Evolutionary conservation across 176 grass and related monocot species (phyloP).

Genomic region (Ensete glaucum): DNA sequence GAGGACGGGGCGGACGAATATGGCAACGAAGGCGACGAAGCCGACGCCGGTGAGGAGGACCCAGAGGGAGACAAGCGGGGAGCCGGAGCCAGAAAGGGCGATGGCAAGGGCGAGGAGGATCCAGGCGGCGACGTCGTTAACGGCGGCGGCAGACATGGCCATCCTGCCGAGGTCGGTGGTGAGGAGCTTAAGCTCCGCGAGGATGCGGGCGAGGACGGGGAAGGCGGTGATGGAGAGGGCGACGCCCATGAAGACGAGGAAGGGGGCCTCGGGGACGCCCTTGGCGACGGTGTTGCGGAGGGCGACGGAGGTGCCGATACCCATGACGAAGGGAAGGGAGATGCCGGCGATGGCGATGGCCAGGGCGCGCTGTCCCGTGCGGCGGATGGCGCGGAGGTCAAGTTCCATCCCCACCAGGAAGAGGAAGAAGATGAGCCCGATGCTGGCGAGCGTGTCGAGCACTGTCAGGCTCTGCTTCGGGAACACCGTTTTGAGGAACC

Average conservation of each 20-base stretch:
- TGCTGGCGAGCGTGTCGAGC: constrained; percentile 10
- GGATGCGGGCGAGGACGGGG: constrained; percentile 15
- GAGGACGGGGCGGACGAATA: not conserved
- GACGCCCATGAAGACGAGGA: constrained; percentile 18
- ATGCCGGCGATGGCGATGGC: constrained; percentile 8
- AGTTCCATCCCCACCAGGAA: constrained; percentile 11
- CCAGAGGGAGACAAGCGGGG: constrained; percentile 1
- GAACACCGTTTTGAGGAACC: constrained; percentile 11
- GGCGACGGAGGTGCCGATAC: constrained; percentile 4
- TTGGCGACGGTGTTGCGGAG: not conserved
- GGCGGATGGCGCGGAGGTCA: constrained; percentile 5
- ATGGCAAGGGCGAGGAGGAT: constrained; percentile 13
- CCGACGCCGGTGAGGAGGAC: not conserved
- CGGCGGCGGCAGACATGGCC: constrained; percentile 13
- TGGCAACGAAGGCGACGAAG: not conserved
- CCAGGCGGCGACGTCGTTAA: constrained; percentile 5
- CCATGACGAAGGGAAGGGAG: constrained; percentile 3
- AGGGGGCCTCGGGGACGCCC: not conserved
- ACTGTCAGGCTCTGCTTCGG: constrained; percentile 9
- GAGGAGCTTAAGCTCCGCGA: constrained; percentile 17
- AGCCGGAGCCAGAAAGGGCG: constrained; percentile 10
- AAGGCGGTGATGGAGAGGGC: constrained; percentile 14
- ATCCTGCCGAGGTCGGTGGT: constrained; percentile 6
- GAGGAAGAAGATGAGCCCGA: constrained; percentile 17
- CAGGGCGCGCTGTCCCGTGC: not conserved